Percentiles rank a stretch among this genome's conserved stretches.
These are phyloP conservation scores for Penicillium brasilianum DNA, from an alignment of 2,329 filamentous ascomycete species.

Conservation along the genomic window DNA sequence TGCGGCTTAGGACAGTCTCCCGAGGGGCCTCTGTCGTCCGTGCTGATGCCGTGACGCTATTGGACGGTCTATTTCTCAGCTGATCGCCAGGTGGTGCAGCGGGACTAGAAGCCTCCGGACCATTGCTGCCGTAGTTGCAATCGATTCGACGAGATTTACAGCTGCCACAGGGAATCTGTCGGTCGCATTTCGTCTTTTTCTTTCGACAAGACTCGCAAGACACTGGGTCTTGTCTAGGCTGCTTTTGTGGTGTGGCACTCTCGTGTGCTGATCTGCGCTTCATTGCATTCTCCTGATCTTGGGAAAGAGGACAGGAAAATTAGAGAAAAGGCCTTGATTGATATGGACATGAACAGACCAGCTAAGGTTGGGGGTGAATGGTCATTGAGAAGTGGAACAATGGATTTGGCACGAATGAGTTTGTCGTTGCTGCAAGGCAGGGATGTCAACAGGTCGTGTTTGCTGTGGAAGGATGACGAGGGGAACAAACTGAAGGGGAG, in stretches of 20 bases:
- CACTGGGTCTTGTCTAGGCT: constrained; percentile 44
- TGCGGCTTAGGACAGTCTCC: not conserved
- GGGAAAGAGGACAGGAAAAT: not conserved
- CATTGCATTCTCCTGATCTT: constrained; percentile 16
- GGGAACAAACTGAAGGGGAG: constrained; percentile 12
- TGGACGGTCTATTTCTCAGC: not conserved
- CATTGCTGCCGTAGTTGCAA: constrained; percentile 34
- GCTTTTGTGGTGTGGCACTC: constrained; percentile 19
- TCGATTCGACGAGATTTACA: constrained; percentile 44
- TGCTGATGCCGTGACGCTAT: not conserved
- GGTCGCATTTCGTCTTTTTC: constrained; percentile 61
- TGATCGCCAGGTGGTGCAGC: not conserved
- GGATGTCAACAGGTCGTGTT: not conserved
- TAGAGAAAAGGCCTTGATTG: no score
- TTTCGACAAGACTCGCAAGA: constrained; percentile 47
- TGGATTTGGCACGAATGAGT: no score
- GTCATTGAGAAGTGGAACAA: no score
- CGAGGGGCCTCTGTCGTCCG: not conserved
- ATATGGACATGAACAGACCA: no score
- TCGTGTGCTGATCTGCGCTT: constrained; percentile 28
- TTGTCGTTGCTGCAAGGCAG: not conserved
- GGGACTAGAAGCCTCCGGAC: not conserved
- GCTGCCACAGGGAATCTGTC: constrained; percentile 56
- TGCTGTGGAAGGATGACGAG: not conserved
- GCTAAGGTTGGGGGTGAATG: no score